Conservation (phyloP, 495 filamentous ascomycete genomes). For the Daldinia caldariorum region DNA sequence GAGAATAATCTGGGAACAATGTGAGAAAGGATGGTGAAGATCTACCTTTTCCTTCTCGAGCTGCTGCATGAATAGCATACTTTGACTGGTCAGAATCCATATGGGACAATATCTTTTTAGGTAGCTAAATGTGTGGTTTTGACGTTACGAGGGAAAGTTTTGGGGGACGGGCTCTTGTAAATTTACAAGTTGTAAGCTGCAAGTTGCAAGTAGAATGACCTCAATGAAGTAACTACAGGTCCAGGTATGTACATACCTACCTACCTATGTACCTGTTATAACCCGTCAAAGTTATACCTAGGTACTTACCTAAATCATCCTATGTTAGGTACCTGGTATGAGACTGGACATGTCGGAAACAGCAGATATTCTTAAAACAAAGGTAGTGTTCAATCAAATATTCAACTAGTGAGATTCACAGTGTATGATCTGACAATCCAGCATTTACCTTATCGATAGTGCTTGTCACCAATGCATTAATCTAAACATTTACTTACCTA, state of each 20-base stretch:
- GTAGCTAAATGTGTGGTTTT: no score
- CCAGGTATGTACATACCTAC: no score
- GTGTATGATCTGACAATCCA: background rate
- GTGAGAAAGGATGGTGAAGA: background rate
- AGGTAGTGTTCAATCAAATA: background rate
- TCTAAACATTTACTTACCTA: background rate
- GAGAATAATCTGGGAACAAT: background rate
- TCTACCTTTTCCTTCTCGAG: conserved; percentile 85
- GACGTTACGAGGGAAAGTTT: no score
- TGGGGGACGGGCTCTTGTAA: no score
- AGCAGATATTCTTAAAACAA: background rate
- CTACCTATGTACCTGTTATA: no score
- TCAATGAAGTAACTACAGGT: no score
- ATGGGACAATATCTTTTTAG: background rate
- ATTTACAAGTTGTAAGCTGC: no score
- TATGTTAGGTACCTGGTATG: no score
- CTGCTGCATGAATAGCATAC: conserved; percentile 88
- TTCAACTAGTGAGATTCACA: background rate
- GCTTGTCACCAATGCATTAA: background rate
- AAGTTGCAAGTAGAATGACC: no score
- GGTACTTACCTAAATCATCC: no score
- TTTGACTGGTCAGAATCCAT: conserved; percentile 57
- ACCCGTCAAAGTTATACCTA: no score
- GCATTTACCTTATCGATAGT: background rate
- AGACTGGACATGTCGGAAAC: no score